Percentiles rank a stretch among this genome's conserved stretches.
Conservation (phyloP, 805 yeast genomes). For the Wickerhamomyces sydowiorum region DNA sequence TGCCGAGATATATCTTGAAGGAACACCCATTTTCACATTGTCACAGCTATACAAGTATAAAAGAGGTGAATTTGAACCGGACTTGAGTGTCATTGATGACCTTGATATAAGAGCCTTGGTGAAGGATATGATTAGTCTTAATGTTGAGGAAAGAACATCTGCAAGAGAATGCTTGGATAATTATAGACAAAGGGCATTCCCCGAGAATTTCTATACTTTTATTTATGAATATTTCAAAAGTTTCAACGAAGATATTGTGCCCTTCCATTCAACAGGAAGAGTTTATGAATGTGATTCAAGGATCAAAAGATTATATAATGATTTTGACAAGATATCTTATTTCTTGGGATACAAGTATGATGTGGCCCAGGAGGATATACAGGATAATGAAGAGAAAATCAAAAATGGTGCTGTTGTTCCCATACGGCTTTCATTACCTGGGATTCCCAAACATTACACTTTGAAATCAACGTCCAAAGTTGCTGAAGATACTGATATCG, state of each 20-base stretch:
- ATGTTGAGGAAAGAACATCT: constrained; percentile 55
- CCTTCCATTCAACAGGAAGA: constrained; percentile 19
- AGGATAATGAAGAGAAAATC: constrained; percentile 1
- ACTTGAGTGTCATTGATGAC: constrained; percentile 50
- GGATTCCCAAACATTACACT: constrained; percentile 40
- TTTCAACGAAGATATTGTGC: constrained; percentile 20
- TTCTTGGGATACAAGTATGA: constrained; percentile 31
- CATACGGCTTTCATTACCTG: constrained; percentile 43
- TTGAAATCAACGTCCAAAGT: constrained; percentile 31
- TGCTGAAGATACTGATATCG: constrained; percentile 25
- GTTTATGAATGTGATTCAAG: constrained; percentile 46
- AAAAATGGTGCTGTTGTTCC: constrained; percentile 23
- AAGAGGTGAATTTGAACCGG: constrained; percentile 61
- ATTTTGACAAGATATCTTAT: constrained; percentile 45
- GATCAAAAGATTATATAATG: constrained; percentile 52
- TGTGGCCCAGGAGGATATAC: constrained; percentile 3
- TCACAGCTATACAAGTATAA: constrained; percentile 84
- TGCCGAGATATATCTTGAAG: constrained; percentile 84
- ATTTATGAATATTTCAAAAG: constrained; percentile 60
- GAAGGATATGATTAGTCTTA: constrained; percentile 52
- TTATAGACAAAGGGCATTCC: constrained; percentile 52
- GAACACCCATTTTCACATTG: constrained; percentile 78
- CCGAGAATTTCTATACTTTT: constrained; percentile 61
- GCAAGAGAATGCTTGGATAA: constrained; percentile 48
- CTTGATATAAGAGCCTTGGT: constrained; percentile 48